phyloP scores from a whole-genome alignment of 495 filamentous ascomycete genomes.

The Cairneyella variabilis region DNA sequence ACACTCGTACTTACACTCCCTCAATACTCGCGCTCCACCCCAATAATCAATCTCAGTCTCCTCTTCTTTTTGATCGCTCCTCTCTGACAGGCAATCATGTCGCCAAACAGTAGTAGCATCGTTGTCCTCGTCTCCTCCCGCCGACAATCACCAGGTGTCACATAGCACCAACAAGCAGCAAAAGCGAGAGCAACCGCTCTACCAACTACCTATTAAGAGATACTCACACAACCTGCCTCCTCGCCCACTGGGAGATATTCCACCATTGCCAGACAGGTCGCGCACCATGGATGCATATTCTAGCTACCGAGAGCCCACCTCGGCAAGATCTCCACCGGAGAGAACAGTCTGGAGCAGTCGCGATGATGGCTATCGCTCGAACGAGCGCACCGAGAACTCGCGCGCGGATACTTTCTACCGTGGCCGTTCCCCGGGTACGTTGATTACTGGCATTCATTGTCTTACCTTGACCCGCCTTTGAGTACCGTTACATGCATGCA shows the following conservation, averaged over 20 bases:
- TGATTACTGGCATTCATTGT: slow-evolving; percentile 1
- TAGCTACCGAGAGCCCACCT: slow-evolving; percentile 23
- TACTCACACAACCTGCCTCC: background rate
- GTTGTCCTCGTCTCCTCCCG: slow-evolving; percentile 9
- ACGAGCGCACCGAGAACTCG: slow-evolving; percentile 36
- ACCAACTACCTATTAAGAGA: background rate
- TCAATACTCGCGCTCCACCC: slow-evolving; percentile 14
- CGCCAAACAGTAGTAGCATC: slow-evolving; percentile 27
- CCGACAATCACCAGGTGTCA: slow-evolving; percentile 25
- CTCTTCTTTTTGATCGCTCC: slow-evolving; percentile 29
- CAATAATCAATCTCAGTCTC: slow-evolving; percentile 24
- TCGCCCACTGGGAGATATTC: background rate
- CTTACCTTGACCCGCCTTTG: background rate
- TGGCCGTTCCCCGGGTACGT: slow-evolving; percentile 53
- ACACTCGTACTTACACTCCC: slow-evolving; percentile 21
- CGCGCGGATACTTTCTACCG: slow-evolving; percentile 49
- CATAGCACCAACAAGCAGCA: slow-evolving; percentile 21
- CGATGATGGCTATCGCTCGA: slow-evolving; percentile 38
- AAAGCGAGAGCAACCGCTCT: slow-evolving; percentile 4
- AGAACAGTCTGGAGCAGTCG: slow-evolving; percentile 42
- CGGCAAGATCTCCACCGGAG: slow-evolving; percentile 47
- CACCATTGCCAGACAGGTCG: no score
- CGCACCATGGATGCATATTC: slow-evolving; percentile 23
- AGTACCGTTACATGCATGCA: background rate
- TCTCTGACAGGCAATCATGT: slow-evolving; percentile 35